Conservation (phyloP, 768 basidiomycete genomes). For the Gloeostereum incarnatum region DNA sequence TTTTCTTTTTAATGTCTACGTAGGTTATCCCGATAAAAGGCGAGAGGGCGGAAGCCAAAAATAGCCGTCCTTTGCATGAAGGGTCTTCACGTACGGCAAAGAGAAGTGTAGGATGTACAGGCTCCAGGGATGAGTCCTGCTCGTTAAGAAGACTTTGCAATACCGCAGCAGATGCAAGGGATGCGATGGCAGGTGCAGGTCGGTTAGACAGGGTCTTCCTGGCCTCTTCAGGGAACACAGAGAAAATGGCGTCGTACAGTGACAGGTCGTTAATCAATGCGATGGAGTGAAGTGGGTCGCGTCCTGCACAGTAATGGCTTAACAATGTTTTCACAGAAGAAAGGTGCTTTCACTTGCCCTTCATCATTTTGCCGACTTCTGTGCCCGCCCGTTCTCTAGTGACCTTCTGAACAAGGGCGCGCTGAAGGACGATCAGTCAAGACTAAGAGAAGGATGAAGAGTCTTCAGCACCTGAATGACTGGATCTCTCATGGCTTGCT, state of each 20-base stretch:
- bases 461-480: slow-evolving; percentile 58
- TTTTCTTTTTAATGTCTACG: slow-evolving; percentile 55
- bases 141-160: slow-evolving; percentile 38
- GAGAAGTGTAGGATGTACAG: slow-evolving; percentile 39
- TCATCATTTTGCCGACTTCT: slow-evolving; percentile 92
- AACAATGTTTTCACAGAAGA: too few relatives aligned
- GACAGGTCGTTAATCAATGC: slow-evolving; percentile 65
- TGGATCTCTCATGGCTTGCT: slow-evolving; percentile 48
- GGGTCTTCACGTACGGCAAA: slow-evolving; percentile 25
- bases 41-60: slow-evolving; percentile 66
- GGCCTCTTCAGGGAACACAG: slow-evolving; percentile 36
- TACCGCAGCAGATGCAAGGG: slow-evolving; percentile 49
- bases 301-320: slow-evolving; percentile 34
- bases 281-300: slow-evolving; percentile 66
- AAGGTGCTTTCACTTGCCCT: slow-evolving; percentile 35
- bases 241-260: slow-evolving; percentile 63
- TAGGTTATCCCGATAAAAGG: slow-evolving; percentile 59
- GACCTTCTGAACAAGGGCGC: slow-evolving; percentile 69
- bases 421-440: slow-evolving; percentile 22
- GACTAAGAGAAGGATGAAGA: not conserved
- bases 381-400: slow-evolving; percentile 87
- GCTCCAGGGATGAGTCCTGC: slow-evolving; percentile 21
- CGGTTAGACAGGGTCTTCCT: slow-evolving; percentile 32
- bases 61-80: slow-evolving; percentile 51
- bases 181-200: slow-evolving; percentile 26